Evolutionary conservation across 768 basidiomycete species (phyloP), one percentile per base, ranked within the genome.

Genomic region (Grammothele lineata): DNA sequence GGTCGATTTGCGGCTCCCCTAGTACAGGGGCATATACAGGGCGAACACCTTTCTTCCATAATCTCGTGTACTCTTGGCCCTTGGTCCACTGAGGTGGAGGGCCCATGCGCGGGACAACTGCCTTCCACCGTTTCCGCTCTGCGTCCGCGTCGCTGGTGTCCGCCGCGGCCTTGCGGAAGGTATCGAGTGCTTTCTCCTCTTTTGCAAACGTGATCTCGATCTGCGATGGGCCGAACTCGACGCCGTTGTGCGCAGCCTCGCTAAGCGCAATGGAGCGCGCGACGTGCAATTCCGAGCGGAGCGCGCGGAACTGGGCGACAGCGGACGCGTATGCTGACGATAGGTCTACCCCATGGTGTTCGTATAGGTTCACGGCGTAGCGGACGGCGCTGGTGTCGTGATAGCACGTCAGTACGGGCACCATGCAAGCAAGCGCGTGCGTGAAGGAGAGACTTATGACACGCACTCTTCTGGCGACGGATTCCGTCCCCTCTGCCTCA

Each of bases 391-490:
- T 99, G 57, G n/a, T 33, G 23, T 36, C 55, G 41, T 19, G 21
- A 14, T 7, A 36, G 6, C 8, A 17, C 6, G 35, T 8, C 12
- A 30, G 27, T 7, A 30, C 27, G 27, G 27, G 27, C 27, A 30
- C 27, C n/a, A n/a, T n/a, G n/a, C n/a, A n/a, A 14, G 27, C 27
- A 14, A 30, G 27, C 27, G 27, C 8, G 45, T 47, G 43, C 26
- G 44, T 64, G 36, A 47, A 25, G 8, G 48, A 24, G 37, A 35
- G 7, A 40, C 15, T 15, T n/a, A 25, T 3, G 15, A 36, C 8
- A 73, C 90, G 64, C 63, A 97, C 95, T 98, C 92, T 73, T 98
- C 95, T 4, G 91, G 76, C 10, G 75, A 76, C 7, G 95, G 94
- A 60, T 90, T 90, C 36, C 76, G 75, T 19, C 87, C 87, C 47